phyloP scores from a whole-genome alignment of 2,329 filamentous ascomycete genomes.

The Xylariales sp. region DNA sequence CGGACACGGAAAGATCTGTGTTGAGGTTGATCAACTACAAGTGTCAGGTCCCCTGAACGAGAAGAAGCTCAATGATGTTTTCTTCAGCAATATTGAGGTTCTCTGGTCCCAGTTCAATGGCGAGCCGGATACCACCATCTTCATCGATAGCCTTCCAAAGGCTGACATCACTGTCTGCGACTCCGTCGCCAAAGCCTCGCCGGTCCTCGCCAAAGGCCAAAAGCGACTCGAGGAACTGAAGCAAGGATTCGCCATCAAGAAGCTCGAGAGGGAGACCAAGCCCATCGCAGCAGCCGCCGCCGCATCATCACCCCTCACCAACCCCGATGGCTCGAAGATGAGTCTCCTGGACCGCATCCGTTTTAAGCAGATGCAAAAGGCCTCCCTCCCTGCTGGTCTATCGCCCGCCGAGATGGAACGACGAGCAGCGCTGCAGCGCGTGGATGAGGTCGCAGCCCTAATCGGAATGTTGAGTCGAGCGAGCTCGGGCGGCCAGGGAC shows the following conservation, averaged over 20 bases:
- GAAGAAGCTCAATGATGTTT: constrained; percentile 47
- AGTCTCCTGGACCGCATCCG: constrained; percentile 73
- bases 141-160: constrained; percentile 53
- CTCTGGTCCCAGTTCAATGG: constrained; percentile 35
- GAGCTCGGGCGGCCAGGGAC: constrained; percentile 45
- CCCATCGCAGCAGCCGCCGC: constrained; percentile 26
- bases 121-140: constrained; percentile 35
- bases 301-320: constrained; percentile 28
- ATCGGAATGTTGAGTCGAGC: constrained; percentile 60
- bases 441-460: constrained; percentile 63
- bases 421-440: constrained; percentile 60
- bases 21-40: constrained; percentile 46
- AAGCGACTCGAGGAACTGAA: constrained; percentile 66
- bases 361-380: constrained; percentile 58
- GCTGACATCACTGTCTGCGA: constrained; percentile 47
- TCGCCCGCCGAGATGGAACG: constrained; percentile 54
- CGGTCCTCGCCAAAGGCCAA: constrained; percentile 61
- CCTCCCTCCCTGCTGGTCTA: constrained; percentile 38
- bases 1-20: constrained; percentile 44
- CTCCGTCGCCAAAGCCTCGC: constrained; percentile 48
- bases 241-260: constrained; percentile 50
- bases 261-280: constrained; percentile 40
- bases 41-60: constrained; percentile 40
- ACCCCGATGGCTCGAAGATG: constrained; percentile 49
- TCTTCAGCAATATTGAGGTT: constrained; percentile 45